phyloP scores from a whole-genome alignment of 495 filamentous ascomycete genomes.

The Penicillium bovifimosum region DNA sequence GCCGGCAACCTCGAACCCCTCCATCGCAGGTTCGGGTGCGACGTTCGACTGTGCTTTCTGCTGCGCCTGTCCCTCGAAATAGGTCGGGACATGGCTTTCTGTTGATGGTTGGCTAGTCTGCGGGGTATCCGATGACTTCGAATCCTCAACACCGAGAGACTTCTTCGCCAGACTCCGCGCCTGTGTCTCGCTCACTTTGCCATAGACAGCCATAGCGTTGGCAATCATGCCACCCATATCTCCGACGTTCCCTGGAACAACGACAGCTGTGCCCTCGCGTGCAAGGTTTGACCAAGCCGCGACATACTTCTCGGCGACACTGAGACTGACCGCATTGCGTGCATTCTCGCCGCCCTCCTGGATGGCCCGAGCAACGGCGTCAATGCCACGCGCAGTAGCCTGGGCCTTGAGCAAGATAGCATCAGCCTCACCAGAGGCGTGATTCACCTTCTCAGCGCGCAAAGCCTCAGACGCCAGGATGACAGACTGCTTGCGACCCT shows the following conservation, averaged over 20 bases:
- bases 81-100: slow-evolving; percentile 10
- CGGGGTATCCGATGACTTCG: background rate
- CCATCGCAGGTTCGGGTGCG: slow-evolving; percentile 20
- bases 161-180: slow-evolving; percentile 59
- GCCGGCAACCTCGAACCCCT: slow-evolving; percentile 49
- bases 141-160: slow-evolving; percentile 29
- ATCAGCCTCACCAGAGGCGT: slow-evolving; percentile 84
- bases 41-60: slow-evolving; percentile 3
- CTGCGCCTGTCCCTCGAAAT: slow-evolving; percentile 1
- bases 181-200: slow-evolving; percentile 86
- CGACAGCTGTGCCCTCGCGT: slow-evolving; percentile 87
- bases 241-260: slow-evolving; percentile 96
- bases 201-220: slow-evolving; percentile 90
- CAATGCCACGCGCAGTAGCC: slow-evolving; percentile 84
- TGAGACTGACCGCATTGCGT: slow-evolving; percentile 75
- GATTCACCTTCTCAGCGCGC: slow-evolving; percentile 84
- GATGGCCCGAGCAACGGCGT: slow-evolving; percentile 73
- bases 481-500: slow-evolving; percentile 91
- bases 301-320: slow-evolving; percentile 95
- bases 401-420: slow-evolving; percentile 80
- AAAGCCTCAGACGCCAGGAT: slow-evolving; percentile 95
- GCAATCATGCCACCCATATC: slow-evolving; percentile 97
- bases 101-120: background rate
- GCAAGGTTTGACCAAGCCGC: slow-evolving; percentile 89
- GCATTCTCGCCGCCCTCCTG: slow-evolving; percentile 63